phyloP scores from a whole-genome alignment of 495 filamentous ascomycete species.

The Apodospora peruviana region DNA sequence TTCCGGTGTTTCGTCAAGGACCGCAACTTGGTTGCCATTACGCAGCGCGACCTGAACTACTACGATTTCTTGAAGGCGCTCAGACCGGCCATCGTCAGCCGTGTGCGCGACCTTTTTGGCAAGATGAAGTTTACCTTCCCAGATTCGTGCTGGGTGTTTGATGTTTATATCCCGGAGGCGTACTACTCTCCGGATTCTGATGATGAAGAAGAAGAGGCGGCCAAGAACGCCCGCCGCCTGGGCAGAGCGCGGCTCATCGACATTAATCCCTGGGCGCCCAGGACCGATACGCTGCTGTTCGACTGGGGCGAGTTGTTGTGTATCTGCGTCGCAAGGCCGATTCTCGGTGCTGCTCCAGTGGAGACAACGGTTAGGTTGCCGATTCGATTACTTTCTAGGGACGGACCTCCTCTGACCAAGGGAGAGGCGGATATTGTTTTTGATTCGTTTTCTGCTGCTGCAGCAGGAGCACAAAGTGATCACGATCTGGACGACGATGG shows the following conservation, averaged over 20 bases:
- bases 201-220: neutral
- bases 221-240: slow-evolving; percentile 13
- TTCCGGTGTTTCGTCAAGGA: slow-evolving; percentile 91
- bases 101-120: slow-evolving; percentile 67
- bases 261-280: slow-evolving; percentile 88
- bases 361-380: slow-evolving; percentile 13
- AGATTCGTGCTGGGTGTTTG: slow-evolving; percentile 79
- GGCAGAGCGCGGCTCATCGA: slow-evolving; percentile 78
- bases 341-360: slow-evolving; percentile 33
- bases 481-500: slow-evolving; percentile 42
- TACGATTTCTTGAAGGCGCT: slow-evolving; percentile 74
- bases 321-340: slow-evolving; percentile 51
- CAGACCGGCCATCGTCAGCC: slow-evolving; percentile 51
- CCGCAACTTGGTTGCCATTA: slow-evolving; percentile 71
- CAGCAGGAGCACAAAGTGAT: too few species aligned
- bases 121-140: slow-evolving; percentile 69
- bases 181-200: slow-evolving; percentile 47
- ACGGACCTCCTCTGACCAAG: neutral
- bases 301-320: slow-evolving; percentile 82
- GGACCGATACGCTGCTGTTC: slow-evolving; percentile 86
- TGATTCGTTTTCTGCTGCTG: too few species aligned
- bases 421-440: slow-evolving; percentile 8
- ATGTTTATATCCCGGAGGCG: slow-evolving; percentile 82
- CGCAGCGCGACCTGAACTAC: slow-evolving; percentile 85
- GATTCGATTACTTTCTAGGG: neutral